Conservation (phyloP, 768 basidiomycete genomes). For the Lactarius deliciosus region DNA sequence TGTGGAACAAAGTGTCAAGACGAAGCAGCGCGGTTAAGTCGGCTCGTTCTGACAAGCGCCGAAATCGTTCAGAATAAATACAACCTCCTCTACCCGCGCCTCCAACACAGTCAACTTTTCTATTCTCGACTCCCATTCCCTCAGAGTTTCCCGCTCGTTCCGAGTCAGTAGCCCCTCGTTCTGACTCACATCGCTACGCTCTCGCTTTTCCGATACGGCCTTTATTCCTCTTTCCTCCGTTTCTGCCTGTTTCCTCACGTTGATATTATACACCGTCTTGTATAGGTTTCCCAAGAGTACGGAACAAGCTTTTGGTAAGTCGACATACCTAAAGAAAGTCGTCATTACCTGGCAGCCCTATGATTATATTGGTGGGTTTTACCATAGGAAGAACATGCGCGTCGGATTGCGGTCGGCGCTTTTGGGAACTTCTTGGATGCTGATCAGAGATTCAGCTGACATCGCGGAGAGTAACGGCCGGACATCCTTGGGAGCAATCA, state of each 20-base stretch:
- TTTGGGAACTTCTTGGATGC: slow-evolving; percentile 90
- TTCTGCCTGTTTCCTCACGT: slow-evolving; percentile 70
- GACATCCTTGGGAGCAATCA: slow-evolving; percentile 89
- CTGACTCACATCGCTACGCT: slow-evolving; percentile 80
- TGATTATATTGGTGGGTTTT: slow-evolving; percentile 21
- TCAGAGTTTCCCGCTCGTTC: slow-evolving; percentile 73
- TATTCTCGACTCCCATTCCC: slow-evolving; percentile 70
- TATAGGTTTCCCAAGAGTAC: slow-evolving; percentile 75
- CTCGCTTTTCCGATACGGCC: slow-evolving; percentile 76
- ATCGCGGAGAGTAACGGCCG: slow-evolving; percentile 78
- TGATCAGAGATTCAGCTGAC: slow-evolving; percentile 78
- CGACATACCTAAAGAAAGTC: slow-evolving; percentile 70
- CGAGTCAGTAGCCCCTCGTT: slow-evolving; percentile 67
- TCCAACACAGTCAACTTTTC: slow-evolving; percentile 78
- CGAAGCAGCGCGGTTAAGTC: background rate
- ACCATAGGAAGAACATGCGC: slow-evolving; percentile 93
- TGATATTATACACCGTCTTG: slow-evolving; percentile 88
- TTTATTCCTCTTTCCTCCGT: slow-evolving; percentile 61
- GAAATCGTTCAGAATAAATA: slow-evolving; percentile 88
- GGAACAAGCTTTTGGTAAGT: slow-evolving; percentile 79
- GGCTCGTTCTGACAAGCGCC: slow-evolving; percentile 10
- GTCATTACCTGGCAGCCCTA: background rate
- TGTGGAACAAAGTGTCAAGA: background rate
- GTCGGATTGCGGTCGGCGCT: slow-evolving; percentile 87
- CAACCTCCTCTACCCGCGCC: slow-evolving; percentile 81